A percentile compares a stretch with the other conserved stretches of the same genome.
Conservation (phyloP, 805 yeast species). For the Nakazawaea siamensis region DNA sequence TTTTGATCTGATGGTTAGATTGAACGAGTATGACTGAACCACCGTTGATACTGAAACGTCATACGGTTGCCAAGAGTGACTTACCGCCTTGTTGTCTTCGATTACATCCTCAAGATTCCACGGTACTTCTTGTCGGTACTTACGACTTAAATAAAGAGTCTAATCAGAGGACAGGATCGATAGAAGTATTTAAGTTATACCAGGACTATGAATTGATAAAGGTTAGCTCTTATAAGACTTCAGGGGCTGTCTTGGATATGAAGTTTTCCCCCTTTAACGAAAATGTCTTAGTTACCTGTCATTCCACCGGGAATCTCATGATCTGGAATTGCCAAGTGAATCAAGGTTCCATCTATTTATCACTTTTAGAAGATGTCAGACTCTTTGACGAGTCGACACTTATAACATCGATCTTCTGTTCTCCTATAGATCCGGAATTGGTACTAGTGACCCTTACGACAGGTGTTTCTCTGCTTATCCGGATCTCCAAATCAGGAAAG, state of each 20-base stretch:
- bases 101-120: conserved; percentile 40
- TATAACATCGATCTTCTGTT: conserved; percentile 59
- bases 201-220: conserved; percentile 15
- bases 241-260: conserved; percentile 70
- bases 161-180: conserved; percentile 57
- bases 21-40: background rate
- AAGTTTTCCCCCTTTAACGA: conserved; percentile 54
- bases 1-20: background rate
- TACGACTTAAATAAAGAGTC: conserved; percentile 59
- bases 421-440: conserved; percentile 28
- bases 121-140: conserved; percentile 63
- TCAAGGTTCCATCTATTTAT: conserved; percentile 14
- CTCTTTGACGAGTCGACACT: conserved; percentile 41
- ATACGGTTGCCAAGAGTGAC: conserved; percentile 30
- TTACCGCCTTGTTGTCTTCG: conserved; percentile 83
- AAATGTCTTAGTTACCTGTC: conserved; percentile 48
- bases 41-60: conserved; percentile 11
- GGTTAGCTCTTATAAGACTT: conserved; percentile 25
- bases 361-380: conserved; percentile 25
- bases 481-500: conserved; percentile 16
- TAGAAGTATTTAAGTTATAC: conserved; percentile 31
- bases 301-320: conserved; percentile 70
- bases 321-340: conserved; percentile 45
- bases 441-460: conserved; percentile 57
- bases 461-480: conserved; percentile 48